phyloP scores from a whole-genome alignment of 108 stramenopile species.

The Nitzschia putrida region DNA sequence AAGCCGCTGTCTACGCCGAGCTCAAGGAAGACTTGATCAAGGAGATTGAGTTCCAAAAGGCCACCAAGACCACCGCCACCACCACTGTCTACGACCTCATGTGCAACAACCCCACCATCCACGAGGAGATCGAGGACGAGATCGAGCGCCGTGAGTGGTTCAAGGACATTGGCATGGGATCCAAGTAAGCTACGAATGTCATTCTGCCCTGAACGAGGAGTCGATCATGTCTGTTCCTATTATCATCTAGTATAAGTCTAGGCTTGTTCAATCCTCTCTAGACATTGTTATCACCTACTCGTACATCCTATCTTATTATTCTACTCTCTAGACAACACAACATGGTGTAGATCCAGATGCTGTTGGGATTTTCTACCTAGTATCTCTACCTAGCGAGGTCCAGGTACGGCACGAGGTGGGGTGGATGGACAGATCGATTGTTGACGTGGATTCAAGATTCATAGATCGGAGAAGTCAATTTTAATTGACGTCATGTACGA shows the following conservation, averaged over 20 bases:
- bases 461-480: too few species aligned
- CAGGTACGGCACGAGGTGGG: too few species aligned
- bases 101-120: slow-evolving; percentile 85
- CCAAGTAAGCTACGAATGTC: slow-evolving; percentile 10
- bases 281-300: too few species aligned
- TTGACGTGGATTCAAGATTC: too few species aligned
- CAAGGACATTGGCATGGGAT: slow-evolving; percentile 66
- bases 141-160: slow-evolving; percentile 90
- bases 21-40: slow-evolving; percentile 47
- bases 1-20: slow-evolving; percentile 41
- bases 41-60: slow-evolving; percentile 61
- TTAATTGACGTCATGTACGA: too few species aligned
- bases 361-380: too few species aligned
- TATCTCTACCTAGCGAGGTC: too few species aligned
- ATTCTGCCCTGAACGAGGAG: too few species aligned
- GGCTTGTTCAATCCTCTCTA: background rate
- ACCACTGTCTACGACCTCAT: slow-evolving; percentile 72
- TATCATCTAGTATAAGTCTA: slow-evolving; percentile 1
- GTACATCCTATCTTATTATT: too few species aligned
- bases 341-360: too few species aligned
- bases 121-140: slow-evolving; percentile 84
- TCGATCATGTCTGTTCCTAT: background rate
- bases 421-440: too few species aligned
- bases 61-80: slow-evolving; percentile 72
- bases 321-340: too few species aligned